Evolutionary conservation across 2,329 filamentous ascomycete species (phyloP).

Genomic region (Tolypocladium nubicola): DNA sequence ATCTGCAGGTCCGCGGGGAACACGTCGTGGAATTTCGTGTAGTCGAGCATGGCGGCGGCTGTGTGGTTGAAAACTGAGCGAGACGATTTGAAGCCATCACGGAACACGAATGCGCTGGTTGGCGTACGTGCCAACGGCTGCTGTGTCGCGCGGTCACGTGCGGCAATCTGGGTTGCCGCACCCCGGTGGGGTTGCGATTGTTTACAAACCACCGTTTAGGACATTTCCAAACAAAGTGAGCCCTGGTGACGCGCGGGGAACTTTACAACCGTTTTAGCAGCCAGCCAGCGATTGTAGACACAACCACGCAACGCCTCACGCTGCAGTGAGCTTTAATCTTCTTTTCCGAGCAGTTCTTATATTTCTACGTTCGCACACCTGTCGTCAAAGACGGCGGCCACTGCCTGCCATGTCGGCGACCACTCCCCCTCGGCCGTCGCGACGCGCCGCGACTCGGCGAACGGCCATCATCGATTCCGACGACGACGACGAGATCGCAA

Average conservation of each 20-base stretch:
- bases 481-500: conserved; percentile 56
- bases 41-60: conserved; percentile 43
- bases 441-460: conserved; percentile 47
- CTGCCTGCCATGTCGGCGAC: conserved; percentile 18
- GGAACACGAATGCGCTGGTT: not conserved
- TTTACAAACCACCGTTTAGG: conserved; percentile 29
- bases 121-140: not conserved
- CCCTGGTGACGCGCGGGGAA: conserved; percentile 2
- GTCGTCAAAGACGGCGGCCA: not conserved
- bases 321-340: not conserved
- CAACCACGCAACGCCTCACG: not conserved
- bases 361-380: not conserved
- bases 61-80: too few species aligned
- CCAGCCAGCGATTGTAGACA: not conserved
- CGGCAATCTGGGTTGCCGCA: not conserved
- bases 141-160: conserved; percentile 12
- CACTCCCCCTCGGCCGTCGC: conserved; percentile 24
- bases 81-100: not conserved
- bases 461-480: conserved; percentile 71
- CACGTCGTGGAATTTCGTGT: conserved; percentile 56
- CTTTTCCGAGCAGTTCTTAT: not conserved
- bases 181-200: conserved; percentile 13
- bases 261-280: not conserved
- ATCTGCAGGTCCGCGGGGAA: conserved; percentile 52
- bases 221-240: conserved; percentile 6